Conservation (phyloP, 2,329 filamentous ascomycete genomes). For the Hymenoscyphus repandus region DNA sequence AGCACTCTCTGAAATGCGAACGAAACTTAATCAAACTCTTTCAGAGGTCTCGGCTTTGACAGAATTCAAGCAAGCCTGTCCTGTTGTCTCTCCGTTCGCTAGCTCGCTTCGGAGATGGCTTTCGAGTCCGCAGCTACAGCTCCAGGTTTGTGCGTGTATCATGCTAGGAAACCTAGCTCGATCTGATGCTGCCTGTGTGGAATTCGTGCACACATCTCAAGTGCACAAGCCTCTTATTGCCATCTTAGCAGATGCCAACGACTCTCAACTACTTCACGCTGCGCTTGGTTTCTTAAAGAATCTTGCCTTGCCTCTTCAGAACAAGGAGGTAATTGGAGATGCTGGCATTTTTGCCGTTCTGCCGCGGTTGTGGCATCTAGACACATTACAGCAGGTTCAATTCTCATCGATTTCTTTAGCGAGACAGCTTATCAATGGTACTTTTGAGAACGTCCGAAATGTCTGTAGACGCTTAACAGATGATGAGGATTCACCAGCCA, state of each 20-base stretch:
- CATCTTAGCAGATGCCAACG: conserved; percentile 39
- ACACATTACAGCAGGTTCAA: conserved; percentile 52
- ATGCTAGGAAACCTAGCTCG: conserved; percentile 57
- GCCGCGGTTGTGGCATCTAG: conserved; percentile 49
- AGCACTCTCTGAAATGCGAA: conserved; percentile 45
- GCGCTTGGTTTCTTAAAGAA: conserved; percentile 59
- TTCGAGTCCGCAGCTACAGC: conserved; percentile 33
- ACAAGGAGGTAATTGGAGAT: conserved; percentile 47
- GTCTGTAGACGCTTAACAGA: conserved; percentile 40
- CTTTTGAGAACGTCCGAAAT: conserved; percentile 44
- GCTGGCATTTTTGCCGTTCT: conserved; percentile 44
- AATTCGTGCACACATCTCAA: conserved; percentile 44
- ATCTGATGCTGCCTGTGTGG: conserved; percentile 47
- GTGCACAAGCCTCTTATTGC: conserved; percentile 40
- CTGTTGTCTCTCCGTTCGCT: conserved; percentile 39
- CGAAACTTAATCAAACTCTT: conserved; percentile 45
- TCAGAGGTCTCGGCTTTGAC: conserved; percentile 48
- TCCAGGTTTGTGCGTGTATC: conserved; percentile 55
- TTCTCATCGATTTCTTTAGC: conserved; percentile 54
- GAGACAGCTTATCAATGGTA: conserved; percentile 50
- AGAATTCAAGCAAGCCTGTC: conserved; percentile 38
- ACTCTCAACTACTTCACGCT: conserved; percentile 51
- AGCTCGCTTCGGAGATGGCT: conserved; percentile 45
- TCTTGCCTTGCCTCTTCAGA: conserved; percentile 51
- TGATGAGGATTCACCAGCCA: conserved; percentile 33